These are phyloP conservation scores for Axilococcus clingmanii DNA, from an alignment of 139 green algal genomes.

Conservation along the genomic window DNA sequence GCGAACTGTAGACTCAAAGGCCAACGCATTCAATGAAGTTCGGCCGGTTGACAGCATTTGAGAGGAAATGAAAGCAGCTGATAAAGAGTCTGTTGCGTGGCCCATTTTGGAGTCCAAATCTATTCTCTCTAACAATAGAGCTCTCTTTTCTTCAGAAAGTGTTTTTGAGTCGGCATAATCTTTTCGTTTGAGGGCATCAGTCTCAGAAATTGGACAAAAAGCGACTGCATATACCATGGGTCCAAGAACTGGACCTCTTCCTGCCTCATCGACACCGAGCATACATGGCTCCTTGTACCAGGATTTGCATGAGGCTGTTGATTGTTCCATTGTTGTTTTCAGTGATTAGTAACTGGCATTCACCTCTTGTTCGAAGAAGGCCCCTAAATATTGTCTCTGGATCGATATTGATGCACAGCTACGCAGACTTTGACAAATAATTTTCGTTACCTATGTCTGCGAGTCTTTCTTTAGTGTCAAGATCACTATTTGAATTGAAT, in stretches of 20 bases:
- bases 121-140: conserved; percentile 55
- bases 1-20: conserved; percentile 44
- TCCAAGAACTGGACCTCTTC: conserved; percentile 77
- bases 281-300: conserved; percentile 52
- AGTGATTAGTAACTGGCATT: no score
- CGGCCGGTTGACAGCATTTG: conserved; percentile 35
- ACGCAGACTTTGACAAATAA: no score
- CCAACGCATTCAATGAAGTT: conserved; percentile 61
- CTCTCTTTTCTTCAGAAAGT: conserved; percentile 56
- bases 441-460: no score
- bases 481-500: no score
- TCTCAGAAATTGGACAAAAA: conserved; percentile 12
- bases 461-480: no score
- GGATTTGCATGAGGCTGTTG: no score
- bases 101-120: conserved; percentile 39
- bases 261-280: conserved; percentile 80
- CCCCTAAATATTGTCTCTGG: no score
- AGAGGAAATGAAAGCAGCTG: conserved; percentile 50
- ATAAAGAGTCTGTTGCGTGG: conserved; percentile 52
- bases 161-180: conserved; percentile 72
- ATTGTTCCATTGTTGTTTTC: no score
- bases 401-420: no score
- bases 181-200: conserved; percentile 12
- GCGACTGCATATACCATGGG: conserved; percentile 55
- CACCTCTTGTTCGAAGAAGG: no score